Base-by-base conservation (phyloP, 2,329 filamentous ascomycete species). In the Aspergillus ochraceoroseus region DNA sequence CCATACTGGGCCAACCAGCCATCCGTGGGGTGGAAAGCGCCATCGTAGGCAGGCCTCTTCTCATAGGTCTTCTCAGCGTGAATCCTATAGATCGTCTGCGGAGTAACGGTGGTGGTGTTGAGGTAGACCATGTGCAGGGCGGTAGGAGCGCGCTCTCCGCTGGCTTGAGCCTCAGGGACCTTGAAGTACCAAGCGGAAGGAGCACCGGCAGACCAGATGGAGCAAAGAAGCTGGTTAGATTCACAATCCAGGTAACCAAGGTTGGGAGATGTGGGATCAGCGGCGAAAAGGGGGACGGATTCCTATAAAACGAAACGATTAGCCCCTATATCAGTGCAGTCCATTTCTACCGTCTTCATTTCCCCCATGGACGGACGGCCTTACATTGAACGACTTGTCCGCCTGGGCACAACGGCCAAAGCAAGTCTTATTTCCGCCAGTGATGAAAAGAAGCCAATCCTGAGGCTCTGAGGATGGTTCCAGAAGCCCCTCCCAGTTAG, bases 391-490 rank as follows among this genome's bases (percentile, higher is more conserved):
- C 5, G 74, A 74, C 53, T 70, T 69, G 38, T 79, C 74, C 8
- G 73, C 70, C 30, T 64, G 66, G 19, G 56, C 70, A 60, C 79
- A 83, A 46, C 72, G 63, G 47, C 78, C 79, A 52, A 72, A 79
- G 66, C 79, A 83, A 25, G 76, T 80, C 61, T 74, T 75, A 66
- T 83, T 82, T 30, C 77, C 79, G 44, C 79, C 79, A 4, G 77
- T 81, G 30, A 80, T 61, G 57, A 71, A 80, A 37, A 83, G 60
- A 49, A 80, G 64, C 77, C 76, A 82, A 70, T 75, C 55, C 70
- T 75, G 30, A 60, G 65, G 45, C 64, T 59, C 43, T 2, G 55
- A 49, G 17, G 61, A 55, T 12, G 68, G 65, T 25, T 60, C 68
- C 23, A 83, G 57, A 34, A 75, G 60, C 33, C 70, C 60, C 54